phyloP scores from a whole-genome alignment of 345 rosid genomes.

The Boechera retrofracta region DNA sequence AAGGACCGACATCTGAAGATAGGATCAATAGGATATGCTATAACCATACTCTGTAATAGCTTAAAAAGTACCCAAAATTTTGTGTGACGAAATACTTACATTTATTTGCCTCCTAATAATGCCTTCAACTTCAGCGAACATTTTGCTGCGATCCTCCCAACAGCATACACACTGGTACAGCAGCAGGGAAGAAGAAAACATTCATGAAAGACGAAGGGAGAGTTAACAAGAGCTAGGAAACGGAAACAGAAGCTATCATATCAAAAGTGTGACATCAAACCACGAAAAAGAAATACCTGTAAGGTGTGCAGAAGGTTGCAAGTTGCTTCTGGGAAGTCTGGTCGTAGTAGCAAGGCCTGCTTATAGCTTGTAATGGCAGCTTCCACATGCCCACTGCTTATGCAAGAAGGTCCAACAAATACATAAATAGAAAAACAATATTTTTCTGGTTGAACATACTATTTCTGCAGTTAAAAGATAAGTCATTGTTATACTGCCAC shows the following conservation, averaged over 20 bases:
- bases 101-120: constrained; percentile 85
- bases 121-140: constrained; percentile 86
- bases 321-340: constrained; percentile 98
- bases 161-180: constrained; percentile 75
- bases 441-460: background rate
- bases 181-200: constrained; percentile 25
- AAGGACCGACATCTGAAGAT: constrained; percentile 77
- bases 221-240: constrained; percentile 9
- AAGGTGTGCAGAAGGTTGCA: constrained; percentile 96
- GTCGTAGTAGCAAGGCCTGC: constrained; percentile 80
- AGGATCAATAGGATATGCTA: constrained; percentile 18
- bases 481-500: background rate
- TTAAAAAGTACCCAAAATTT: background rate
- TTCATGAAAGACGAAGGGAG: background rate
- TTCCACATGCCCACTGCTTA: constrained; percentile 84
- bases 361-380: constrained; percentile 92
- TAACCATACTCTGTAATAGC: constrained; percentile 17
- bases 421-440: constrained; percentile 21
- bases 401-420: constrained; percentile 29
- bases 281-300: constrained; percentile 57
- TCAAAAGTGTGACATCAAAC: constrained; percentile 9
- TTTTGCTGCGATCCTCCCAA: constrained; percentile 93
- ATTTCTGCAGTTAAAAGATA: background rate
- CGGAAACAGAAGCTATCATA: constrained; percentile 24
- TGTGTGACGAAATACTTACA: constrained; percentile 49